Conservation (phyloP, 257 asterid genomes). For the Solanum piurae region DNA sequence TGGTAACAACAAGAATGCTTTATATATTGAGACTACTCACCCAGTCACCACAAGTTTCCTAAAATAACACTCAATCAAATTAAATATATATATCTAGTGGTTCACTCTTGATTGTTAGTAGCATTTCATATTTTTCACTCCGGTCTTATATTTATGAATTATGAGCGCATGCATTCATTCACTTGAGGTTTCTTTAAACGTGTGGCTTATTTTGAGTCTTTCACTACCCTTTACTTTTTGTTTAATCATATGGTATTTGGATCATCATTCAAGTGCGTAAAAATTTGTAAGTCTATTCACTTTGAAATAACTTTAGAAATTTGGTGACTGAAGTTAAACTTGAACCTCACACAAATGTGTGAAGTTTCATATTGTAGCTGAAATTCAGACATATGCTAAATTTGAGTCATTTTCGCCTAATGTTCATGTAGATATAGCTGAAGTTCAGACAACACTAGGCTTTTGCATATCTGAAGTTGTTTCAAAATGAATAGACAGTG, state of each 20-base stretch:
- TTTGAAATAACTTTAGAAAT: neutral
- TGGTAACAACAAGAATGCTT: neutral
- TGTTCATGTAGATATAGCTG: neutral
- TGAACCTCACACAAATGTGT: neutral
- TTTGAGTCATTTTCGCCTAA: neutral
- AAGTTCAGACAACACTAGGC: no score
- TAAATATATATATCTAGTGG: neutral
- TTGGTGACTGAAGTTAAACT: neutral
- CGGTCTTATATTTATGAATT: neutral
- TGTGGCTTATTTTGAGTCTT: neutral
- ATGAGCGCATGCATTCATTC: neutral
- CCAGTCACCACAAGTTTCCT: slow-evolving; percentile 7
- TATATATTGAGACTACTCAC: slow-evolving; percentile 21
- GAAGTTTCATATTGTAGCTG: neutral
- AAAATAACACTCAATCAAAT: neutral
- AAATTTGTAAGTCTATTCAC: neutral
- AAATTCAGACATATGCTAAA: neutral
- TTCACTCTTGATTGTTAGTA: neutral
- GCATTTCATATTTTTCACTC: neutral
- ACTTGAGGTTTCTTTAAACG: slow-evolving; percentile 8
- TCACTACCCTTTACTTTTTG: slow-evolving; percentile 17
- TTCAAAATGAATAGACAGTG: neutral
- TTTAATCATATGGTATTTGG: neutral
- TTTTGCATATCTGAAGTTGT: neutral
- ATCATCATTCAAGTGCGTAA: neutral